Base-by-base conservation (phyloP, 768 basidiomycete genomes). In the Steccherinum ochraceum region DNA sequence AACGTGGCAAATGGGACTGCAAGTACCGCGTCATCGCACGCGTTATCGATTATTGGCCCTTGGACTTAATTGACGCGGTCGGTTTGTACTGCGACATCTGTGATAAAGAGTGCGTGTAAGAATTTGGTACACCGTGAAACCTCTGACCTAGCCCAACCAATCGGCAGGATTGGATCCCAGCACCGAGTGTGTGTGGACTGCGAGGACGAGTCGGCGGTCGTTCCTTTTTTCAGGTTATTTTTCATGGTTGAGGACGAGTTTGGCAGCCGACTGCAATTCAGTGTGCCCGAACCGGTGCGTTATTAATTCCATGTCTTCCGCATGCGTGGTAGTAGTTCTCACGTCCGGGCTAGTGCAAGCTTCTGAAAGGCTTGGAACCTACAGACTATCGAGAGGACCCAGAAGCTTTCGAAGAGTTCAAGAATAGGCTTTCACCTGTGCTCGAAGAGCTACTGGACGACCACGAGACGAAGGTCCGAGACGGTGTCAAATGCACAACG, bases 41-140 rank as follows among this genome's bases (percentile, higher is more conserved):
- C 18, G 71, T 75, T 2, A 58, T 78, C 7, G 80, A 83, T 57
- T 84, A 78, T 58, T 75, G 72, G 56, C 86, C 86, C 0, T 66
- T 72, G 25, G 58, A 71, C 24, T 57, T 85, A 24, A 56, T 65
- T 23, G 72, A 83, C 13, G 78, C 73, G 13, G 72, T 76, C 27
- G 65, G 69, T 21, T 65, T 76, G 27, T 66, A 67, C 35, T 89
- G 85, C 62, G 69, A 67, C 5, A 72, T 70, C 3, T 88, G 86
- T 64, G 58, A 73, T 5, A 58, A 67, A 47, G 64, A 71, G 86
- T 85, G 53, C 58, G 74, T 61, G 12, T 19, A 12, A 11, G 21
- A 27, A 2, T 12, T n/a, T 44, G 30, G 7, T 35, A 35, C 16
- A 35, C n/a, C n/a, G n/a, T n/a, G n/a, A n/a, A n/a, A n/a, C n/a